Conservation (phyloP, 176 grass and related monocot genomes). For the Calamus simplicifolius region DNA sequence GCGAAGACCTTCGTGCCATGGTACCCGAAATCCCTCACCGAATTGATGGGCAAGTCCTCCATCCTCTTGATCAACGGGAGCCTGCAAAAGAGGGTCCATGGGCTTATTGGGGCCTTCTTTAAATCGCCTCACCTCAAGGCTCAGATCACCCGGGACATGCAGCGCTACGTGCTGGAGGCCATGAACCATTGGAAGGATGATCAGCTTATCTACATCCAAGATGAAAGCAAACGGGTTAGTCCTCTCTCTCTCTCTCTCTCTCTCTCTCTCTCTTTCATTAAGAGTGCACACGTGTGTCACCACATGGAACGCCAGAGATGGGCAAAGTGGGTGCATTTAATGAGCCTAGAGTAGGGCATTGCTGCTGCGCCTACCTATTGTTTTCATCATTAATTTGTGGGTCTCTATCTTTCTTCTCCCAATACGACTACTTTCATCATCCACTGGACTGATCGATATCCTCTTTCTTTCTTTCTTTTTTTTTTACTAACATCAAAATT, state of each 20-base stretch:
- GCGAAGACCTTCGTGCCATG: slow-evolving; percentile 72
- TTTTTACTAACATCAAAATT: too few species aligned
- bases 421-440: neutral
- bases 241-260: neutral
- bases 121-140: slow-evolving; percentile 72
- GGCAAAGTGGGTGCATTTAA: slow-evolving; percentile 17
- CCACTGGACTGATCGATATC: too few species aligned
- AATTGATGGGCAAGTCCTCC: slow-evolving; percentile 96
- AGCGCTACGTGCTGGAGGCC: slow-evolving; percentile 30
- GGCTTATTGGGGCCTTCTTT: slow-evolving; percentile 83
- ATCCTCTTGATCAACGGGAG: slow-evolving; percentile 80
- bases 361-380: slow-evolving; percentile 27
- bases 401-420: neutral
- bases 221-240: slow-evolving; percentile 79
- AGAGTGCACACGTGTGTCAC: slow-evolving; percentile 52
- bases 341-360: slow-evolving; percentile 26
- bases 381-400: slow-evolving; percentile 34
- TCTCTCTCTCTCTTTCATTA: neutral
- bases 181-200: slow-evolving; percentile 39
- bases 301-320: slow-evolving; percentile 38
- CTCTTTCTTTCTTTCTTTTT: too few species aligned
- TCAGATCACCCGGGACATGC: slow-evolving; percentile 92
- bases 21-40: slow-evolving; percentile 88
- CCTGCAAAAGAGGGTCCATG: slow-evolving; percentile 75
- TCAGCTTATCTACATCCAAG: slow-evolving; percentile 56